A percentile compares a stretch with the other conserved stretches of the same genome.
These are phyloP conservation scores for Scytalidium lignicola DNA, from an alignment of 2,329 filamentous ascomycete genomes.

Conservation along the genomic window DNA sequence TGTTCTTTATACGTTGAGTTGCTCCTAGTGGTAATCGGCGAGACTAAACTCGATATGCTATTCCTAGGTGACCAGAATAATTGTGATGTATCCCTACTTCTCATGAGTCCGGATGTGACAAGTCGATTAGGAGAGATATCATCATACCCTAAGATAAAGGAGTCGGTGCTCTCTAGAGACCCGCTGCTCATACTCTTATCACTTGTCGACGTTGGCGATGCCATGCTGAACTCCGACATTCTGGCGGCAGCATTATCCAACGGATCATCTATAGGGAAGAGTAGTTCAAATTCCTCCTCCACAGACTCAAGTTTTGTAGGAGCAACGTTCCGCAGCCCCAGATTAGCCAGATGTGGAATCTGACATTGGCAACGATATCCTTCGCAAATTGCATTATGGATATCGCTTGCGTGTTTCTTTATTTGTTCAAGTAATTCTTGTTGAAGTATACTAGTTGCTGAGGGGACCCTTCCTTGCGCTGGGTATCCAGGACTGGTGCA, in stretches of 20 bases:
- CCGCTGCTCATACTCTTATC: background rate
- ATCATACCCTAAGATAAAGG: background rate
- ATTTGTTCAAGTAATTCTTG: background rate
- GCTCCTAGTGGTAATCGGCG: background rate
- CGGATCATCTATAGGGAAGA: background rate
- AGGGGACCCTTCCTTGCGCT: background rate
- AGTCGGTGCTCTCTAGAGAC: background rate
- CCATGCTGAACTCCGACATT: background rate
- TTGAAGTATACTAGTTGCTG: background rate
- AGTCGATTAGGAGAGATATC: background rate
- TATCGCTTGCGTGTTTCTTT: background rate
- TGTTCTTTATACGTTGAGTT: background rate
- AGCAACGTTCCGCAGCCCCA: background rate
- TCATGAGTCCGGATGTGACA: background rate
- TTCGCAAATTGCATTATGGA: background rate
- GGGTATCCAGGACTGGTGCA: background rate
- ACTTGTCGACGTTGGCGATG: background rate
- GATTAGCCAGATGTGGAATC: background rate
- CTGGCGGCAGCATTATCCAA: background rate
- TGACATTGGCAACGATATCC: background rate
- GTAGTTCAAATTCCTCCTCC: background rate
- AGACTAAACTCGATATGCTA: background rate
- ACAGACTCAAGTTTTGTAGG: background rate
- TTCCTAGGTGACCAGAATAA: background rate
- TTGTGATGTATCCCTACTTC: background rate